Evolutionary conservation across 768 basidiomycete species (phyloP), one percentile per base, ranked within the genome.

Genomic region (Xanthoconium stramineum): DNA sequence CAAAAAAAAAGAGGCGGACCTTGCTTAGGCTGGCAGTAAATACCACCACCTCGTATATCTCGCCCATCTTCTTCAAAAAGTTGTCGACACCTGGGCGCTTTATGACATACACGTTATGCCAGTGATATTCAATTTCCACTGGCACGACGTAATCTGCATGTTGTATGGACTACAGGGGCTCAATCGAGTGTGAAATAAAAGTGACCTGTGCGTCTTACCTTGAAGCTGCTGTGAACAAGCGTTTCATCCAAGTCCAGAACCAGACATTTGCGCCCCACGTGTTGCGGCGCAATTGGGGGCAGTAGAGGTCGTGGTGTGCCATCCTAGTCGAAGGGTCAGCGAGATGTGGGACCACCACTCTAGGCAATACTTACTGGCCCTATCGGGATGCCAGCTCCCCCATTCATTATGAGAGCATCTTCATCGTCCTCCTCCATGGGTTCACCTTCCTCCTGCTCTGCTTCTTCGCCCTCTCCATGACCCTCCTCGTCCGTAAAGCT

Each of bases 21-120:
- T 98, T 99, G 83, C 93, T 95, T 55, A 99, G 74, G 74, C 92
- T 95, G 9, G 97, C 97, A 7, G 97, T 99, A 72, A 98, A 99
- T 11, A 99, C 91, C 33, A 99, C 96, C 48, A 99, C 80, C 73
- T 99, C 97, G 69, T 96, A 99, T 44, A 98, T 86, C 72, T 98
- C 94, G 37, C 97, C 97, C 97, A 98, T 99, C 75, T 86, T 89
- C 78, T 91, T 91, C 69, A 99, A 76, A 74, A 98, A 99, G 68
- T 86, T 88, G 70, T 99, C 97, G 15, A 99, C 97, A 15, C 97
- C 97, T 10, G 97, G 97, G 49, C 97, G 88, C 74, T 98, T 98
- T 74, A 98, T 91, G 47, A 98, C 97, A 74, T 98, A 98, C 61
- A 98, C 94, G 67, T 99, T 98, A 72, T 99, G 97, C 83, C 89